A percentile compares a stretch with the other conserved stretches of the same genome.
phyloP scores from a whole-genome alignment of 306 rosid species.

The Vicia faba region DNA sequence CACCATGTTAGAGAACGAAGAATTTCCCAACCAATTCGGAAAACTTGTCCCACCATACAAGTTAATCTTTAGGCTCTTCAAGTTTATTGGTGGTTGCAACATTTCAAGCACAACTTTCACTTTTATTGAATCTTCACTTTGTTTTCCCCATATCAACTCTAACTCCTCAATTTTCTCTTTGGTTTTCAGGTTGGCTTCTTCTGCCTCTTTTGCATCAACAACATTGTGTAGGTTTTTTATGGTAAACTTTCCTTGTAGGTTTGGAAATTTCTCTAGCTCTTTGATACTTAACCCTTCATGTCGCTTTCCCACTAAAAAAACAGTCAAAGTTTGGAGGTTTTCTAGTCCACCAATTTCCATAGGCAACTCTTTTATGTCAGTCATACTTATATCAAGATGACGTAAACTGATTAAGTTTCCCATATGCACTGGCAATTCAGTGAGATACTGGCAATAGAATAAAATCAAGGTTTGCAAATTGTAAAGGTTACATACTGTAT shows the following conservation, averaged over 20 bases:
- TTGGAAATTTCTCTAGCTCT: not conserved
- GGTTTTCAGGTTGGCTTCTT: not conserved
- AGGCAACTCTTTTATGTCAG: no score
- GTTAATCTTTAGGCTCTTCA: not conserved
- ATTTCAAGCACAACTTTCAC: not conserved
- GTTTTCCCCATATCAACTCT: not conserved
- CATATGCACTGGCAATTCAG: not conserved
- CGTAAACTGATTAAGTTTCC: not conserved
- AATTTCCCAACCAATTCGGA: conserved; percentile 19
- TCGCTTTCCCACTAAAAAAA: not conserved
- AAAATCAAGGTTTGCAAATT: not conserved
- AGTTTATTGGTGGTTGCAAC: conserved; percentile 3
- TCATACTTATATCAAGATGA: no score
- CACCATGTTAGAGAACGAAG: conserved; percentile 14
- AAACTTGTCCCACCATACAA: conserved; percentile 9
- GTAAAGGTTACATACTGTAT: conserved; percentile 1
- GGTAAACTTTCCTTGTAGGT: not conserved
- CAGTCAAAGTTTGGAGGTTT: not conserved
- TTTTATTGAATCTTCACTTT: not conserved
- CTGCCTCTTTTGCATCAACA: no score
- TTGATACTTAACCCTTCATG: not conserved
- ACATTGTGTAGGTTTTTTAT: no score
- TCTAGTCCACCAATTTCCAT: no score
- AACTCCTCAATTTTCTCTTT: not conserved
- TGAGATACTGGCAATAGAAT: not conserved